Evolutionary conservation across 2,329 filamentous ascomycete genomes (phyloP).

Genomic region (Cladosporium oxysporum): DNA sequence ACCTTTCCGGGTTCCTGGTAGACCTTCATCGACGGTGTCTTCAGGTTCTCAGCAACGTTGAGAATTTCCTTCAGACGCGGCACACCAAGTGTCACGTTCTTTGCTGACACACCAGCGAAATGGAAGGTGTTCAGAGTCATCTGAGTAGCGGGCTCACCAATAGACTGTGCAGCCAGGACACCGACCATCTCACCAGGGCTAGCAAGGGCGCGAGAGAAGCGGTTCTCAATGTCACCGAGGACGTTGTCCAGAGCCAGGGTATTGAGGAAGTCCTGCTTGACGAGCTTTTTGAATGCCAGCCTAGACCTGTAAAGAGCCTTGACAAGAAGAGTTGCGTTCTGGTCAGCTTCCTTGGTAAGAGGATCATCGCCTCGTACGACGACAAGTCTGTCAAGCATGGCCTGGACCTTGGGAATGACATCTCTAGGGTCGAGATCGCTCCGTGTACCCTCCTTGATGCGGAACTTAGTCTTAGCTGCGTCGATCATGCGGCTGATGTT

Average conservation of each 20-base stretch:
- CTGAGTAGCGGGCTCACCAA: constrained; percentile 97
- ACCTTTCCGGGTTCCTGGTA: constrained; percentile 67
- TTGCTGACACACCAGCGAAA: constrained; percentile 98
- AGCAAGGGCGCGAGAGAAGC: constrained; percentile 82
- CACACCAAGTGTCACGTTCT: constrained; percentile 99
- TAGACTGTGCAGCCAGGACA: constrained; percentile 95
- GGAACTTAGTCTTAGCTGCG: constrained; percentile 85
- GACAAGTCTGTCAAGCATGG: constrained; percentile 73
- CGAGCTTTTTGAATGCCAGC: constrained; percentile 89
- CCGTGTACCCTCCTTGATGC: constrained; percentile 78
- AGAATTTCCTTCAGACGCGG: constrained; percentile 99
- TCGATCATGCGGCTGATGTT: constrained; percentile 91
- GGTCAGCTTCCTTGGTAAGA: constrained; percentile 82
- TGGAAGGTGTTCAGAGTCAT: constrained; percentile 99
- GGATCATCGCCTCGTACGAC: constrained; percentile 83
- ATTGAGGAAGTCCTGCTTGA: constrained; percentile 80
- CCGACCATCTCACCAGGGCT: constrained; percentile 98
- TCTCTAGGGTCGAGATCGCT: constrained; percentile 89
- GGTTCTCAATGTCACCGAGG: constrained; percentile 83
- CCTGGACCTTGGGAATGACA: constrained; percentile 76
- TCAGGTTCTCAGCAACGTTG: constrained; percentile 96
- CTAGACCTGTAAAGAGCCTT: constrained; percentile 88
- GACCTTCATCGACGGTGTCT: constrained; percentile 95
- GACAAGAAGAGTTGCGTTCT: constrained; percentile 85
- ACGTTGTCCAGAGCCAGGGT: constrained; percentile 92